A percentile compares a stretch with the other conserved stretches of the same genome.
These are phyloP conservation scores for Aspergillus alliaceus DNA, from an alignment of 2,329 filamentous ascomycete genomes.

Conservation along the genomic window DNA sequence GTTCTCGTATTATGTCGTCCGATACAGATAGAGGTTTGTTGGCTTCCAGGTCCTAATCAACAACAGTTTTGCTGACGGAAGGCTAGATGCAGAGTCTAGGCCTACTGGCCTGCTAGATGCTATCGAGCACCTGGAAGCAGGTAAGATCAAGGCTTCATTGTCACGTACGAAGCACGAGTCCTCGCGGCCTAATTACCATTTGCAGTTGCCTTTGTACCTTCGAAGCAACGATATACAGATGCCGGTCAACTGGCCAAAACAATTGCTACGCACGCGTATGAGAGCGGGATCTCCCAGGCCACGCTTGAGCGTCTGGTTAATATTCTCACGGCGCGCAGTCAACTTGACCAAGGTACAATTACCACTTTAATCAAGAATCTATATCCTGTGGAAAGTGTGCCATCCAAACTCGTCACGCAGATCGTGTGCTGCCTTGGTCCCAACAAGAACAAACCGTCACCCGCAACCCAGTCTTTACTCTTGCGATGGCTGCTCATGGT, in stretches of 20 bases:
- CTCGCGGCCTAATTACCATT: not conserved
- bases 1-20: constrained; percentile 15
- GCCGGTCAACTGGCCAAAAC: constrained; percentile 65
- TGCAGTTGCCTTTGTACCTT: constrained; percentile 48
- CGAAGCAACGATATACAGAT: constrained; percentile 64
- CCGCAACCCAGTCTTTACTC: constrained; percentile 68
- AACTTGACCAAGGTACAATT: constrained; percentile 74
- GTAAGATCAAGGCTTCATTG: constrained; percentile 21
- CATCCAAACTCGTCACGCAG: constrained; percentile 60
- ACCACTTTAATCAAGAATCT: constrained; percentile 69
- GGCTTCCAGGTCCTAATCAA: not conserved
- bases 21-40: constrained; percentile 18
- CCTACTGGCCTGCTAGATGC: constrained; percentile 32
- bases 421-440: constrained; percentile 75
- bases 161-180: not conserved
- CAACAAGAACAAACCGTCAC: constrained; percentile 71
- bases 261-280: constrained; percentile 64
- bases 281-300: constrained; percentile 63
- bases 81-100: constrained; percentile 11
- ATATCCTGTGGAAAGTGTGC: constrained; percentile 69
- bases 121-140: constrained; percentile 38
- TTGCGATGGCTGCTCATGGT: constrained; percentile 78
- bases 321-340: constrained; percentile 64
- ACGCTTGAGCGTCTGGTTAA: constrained; percentile 65
- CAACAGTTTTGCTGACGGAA: constrained; percentile 3